phyloP scores from a whole-genome alignment of 169 alveolate genomes.

The Cryptosporidium felis region DNA sequence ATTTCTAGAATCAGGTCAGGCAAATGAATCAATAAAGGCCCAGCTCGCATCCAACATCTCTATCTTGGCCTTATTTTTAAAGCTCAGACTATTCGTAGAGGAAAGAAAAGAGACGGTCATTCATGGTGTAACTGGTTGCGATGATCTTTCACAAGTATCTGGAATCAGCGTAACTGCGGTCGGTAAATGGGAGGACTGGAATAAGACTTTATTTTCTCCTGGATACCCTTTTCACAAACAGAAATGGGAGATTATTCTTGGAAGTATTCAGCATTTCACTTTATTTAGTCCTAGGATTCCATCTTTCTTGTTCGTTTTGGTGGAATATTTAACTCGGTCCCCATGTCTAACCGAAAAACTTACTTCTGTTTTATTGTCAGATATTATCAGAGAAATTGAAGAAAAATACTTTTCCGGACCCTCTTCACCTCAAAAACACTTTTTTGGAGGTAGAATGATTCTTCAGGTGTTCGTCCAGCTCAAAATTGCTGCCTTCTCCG shows the following conservation, averaged over 20 bases:
- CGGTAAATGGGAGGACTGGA: slow-evolving; percentile 53
- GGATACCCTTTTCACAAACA: neutral
- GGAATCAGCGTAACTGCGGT: neutral
- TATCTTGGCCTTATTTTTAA: slow-evolving; percentile 1
- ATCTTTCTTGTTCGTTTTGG: neutral
- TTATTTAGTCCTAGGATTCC: slow-evolving; percentile 58
- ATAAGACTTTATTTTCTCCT: slow-evolving; percentile 17
- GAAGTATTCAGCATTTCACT: slow-evolving; percentile 12
- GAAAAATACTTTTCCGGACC: slow-evolving; percentile 17
- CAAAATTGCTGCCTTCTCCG: neutral
- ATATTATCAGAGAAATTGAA: slow-evolving; percentile 5
- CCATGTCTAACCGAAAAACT: neutral
- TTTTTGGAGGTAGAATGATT: slow-evolving; percentile 53
- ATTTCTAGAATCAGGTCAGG: neutral
- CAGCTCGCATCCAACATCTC: slow-evolving; percentile 23
- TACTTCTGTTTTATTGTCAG: neutral
- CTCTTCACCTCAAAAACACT: slow-evolving; percentile 19
- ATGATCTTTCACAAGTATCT: neutral
- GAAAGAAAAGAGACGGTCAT: neutral
- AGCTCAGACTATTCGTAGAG: slow-evolving; percentile 35
- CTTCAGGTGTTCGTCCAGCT: slow-evolving; percentile 3
- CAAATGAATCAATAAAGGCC: slow-evolving; percentile 12
- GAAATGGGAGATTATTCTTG: slow-evolving; percentile 38
- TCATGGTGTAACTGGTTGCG: neutral
- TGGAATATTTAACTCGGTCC: slow-evolving; percentile 1